Evolutionary conservation across 352 stramenopile species (phyloP), one percentile per base, ranked within the genome.

Genomic region (Plasmopara viticola): DNA sequence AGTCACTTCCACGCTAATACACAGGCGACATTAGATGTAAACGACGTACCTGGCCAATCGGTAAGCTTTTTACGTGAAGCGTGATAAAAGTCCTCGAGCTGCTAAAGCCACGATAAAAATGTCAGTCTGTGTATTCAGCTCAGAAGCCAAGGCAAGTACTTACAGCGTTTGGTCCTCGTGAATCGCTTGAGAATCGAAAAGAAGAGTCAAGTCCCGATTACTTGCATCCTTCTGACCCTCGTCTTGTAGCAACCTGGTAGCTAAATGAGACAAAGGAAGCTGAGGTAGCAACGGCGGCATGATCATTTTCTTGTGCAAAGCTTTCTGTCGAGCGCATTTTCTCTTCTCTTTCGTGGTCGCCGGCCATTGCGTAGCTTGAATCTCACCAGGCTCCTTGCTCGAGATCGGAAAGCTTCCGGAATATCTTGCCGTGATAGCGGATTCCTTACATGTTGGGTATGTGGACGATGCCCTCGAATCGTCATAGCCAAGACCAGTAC

Each of bases 1-100:
- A 29, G 25, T 57, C 48, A 53, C 33, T n/a, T 17, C 6, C 0
- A 9, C 14, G 17, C 25, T 25, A 33, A 20, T 48, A 12, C 6
- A 9, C 13, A n/a, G 29, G 13, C 9, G 2, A 48, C 10, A 47
- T 33, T 5, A 46, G 37, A 18, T 14, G 9, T 2, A 31, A 0
- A 14, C 9, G 20, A 39, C 66, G 14, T 82, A 92, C 82, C 42
- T 75, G 75, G 9, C 82, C 78, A 28, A 88, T 54, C n/a, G 82
- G 82, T 8, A 92, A 61, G n/a, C 63, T 82, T 56, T 90, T 90
- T 49, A 92, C 70, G 40, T 87, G 74, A 1, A 92, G 49, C 1
- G 59, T 75, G 25, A 92, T 65, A 33, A 82, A 84, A 40, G 82
- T 78, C 31, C 59, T 72, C 5, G 50, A 65, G 18, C 72, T 92